Percentiles rank a stretch among this genome's conserved stretches.
phyloP scores from a whole-genome alignment of 805 yeast genomes.

The Jamesozyma lodderae region DNA sequence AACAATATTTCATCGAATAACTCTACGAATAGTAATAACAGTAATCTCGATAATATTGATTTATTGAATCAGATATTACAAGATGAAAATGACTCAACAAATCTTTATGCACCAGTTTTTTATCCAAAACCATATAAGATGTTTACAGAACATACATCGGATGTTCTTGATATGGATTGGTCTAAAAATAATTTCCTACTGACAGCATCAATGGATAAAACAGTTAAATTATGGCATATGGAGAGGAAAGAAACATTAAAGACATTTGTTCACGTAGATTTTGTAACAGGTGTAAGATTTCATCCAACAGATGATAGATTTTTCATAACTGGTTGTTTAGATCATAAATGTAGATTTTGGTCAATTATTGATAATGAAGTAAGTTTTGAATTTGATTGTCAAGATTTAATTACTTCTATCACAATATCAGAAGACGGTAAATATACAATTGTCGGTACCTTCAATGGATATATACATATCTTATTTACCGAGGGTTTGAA shows the following conservation, averaged over 20 bases:
- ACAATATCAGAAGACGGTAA: slow-evolving; percentile 59
- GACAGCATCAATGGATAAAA: slow-evolving; percentile 76
- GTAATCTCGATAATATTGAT: not conserved
- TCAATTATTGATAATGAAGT: slow-evolving; percentile 67
- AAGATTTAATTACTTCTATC: slow-evolving; percentile 65
- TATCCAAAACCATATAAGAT: slow-evolving; percentile 52
- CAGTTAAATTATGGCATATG: slow-evolving; percentile 79
- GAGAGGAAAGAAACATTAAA: slow-evolving; percentile 55
- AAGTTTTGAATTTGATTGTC: slow-evolving; percentile 50
- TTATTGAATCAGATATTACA: not conserved
- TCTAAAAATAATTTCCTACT: slow-evolving; percentile 74
- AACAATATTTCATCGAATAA: not conserved
- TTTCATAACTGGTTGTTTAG: slow-evolving; percentile 73
- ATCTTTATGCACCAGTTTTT: slow-evolving; percentile 65
- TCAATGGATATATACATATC: slow-evolving; percentile 56
- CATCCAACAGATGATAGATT: slow-evolving; percentile 85
- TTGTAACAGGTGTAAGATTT: slow-evolving; percentile 71
- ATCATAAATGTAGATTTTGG: slow-evolving; percentile 71
- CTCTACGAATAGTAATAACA: not conserved
- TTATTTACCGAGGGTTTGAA: slow-evolving; percentile 57
- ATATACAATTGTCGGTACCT: slow-evolving; percentile 62
- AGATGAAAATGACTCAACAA: slow-evolving; percentile 2
- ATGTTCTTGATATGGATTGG: slow-evolving; percentile 77
- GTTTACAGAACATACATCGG: slow-evolving; percentile 58
- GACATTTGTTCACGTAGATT: slow-evolving; percentile 64